A percentile compares a stretch with the other conserved stretches of the same genome.
Conservation (phyloP, 768 basidiomycete species). For the Rhizopogon vesiculosus region DNA sequence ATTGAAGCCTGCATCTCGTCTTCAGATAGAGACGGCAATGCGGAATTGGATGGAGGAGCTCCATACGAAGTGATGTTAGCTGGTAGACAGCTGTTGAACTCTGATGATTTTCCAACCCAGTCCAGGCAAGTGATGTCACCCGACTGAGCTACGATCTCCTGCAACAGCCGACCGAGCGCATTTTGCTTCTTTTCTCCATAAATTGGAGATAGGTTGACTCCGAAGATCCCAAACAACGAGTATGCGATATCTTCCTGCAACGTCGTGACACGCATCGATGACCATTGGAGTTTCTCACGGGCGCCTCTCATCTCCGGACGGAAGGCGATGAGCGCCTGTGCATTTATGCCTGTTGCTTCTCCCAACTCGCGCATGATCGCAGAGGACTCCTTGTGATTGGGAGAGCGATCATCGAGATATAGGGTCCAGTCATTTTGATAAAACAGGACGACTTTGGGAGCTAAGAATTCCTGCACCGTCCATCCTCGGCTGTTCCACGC, state of each 20-base stretch:
- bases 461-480: background rate
- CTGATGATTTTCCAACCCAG: background rate
- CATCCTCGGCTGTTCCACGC: background rate
- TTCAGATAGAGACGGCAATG: too few relatives aligned
- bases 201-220: background rate
- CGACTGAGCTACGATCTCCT: background rate
- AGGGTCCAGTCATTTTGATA: too few relatives aligned
- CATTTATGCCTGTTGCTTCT: background rate
- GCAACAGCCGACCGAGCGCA: background rate
- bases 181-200: background rate
- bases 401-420: background rate
- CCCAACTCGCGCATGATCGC: background rate
- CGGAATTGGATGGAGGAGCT: too few relatives aligned
- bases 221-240: background rate
- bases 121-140: background rate
- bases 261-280: too few relatives aligned
- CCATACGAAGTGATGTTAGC: background rate
- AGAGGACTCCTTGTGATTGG: background rate
- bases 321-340: background rate
- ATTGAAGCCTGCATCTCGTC: background rate
- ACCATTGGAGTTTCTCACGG: too few relatives aligned
- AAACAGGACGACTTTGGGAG: background rate
- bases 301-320: too few relatives aligned
- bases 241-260: too few relatives aligned
- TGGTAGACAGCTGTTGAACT: background rate